These are phyloP conservation scores for Neurospora cerealis DNA, from an alignment of 495 filamentous ascomycete genomes.

Conservation along the genomic window DNA sequence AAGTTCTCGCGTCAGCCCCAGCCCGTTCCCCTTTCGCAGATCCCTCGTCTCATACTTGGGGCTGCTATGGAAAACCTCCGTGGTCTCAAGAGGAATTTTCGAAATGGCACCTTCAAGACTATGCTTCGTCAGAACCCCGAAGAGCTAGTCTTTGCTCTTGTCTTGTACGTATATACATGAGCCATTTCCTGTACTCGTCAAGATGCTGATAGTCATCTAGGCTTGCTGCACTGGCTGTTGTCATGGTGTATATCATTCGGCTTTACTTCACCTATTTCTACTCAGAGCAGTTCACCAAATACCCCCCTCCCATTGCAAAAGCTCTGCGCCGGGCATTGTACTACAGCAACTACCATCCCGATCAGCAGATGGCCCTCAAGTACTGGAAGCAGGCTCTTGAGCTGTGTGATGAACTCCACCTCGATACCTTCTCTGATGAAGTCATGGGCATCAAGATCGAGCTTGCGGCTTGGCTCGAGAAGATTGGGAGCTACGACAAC, in stretches of 20 bases:
- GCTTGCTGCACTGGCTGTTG: slow-evolving; percentile 37
- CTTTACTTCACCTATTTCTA: slow-evolving; percentile 63
- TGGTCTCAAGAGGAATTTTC: slow-evolving; percentile 22
- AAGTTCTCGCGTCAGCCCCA: slow-evolving; percentile 13
- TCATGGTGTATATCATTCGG: slow-evolving; percentile 47
- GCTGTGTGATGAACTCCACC: slow-evolving; percentile 54
- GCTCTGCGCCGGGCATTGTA: slow-evolving; percentile 78
- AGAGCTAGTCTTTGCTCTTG: slow-evolving; percentile 29
- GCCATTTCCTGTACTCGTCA: not conserved
- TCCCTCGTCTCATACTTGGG: slow-evolving; percentile 16
- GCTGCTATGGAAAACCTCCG: slow-evolving; percentile 23
- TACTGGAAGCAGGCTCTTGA: slow-evolving; percentile 71
- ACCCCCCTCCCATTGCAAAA: slow-evolving; percentile 68
- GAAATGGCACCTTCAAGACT: slow-evolving; percentile 20
- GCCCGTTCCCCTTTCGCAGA: slow-evolving; percentile 5
- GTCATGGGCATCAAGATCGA: slow-evolving; percentile 82
- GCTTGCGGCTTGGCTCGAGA: slow-evolving; percentile 68
- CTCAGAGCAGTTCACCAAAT: slow-evolving; percentile 45
- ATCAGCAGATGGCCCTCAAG: slow-evolving; percentile 64
- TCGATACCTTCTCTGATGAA: slow-evolving; percentile 85
- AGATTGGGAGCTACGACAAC: slow-evolving; percentile 51
- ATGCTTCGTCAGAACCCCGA: slow-evolving; percentile 30
- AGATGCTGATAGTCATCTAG: slow-evolving; percentile 9
- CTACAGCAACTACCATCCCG: slow-evolving; percentile 63
- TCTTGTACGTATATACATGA: slow-evolving; percentile 3